Conservation (phyloP, 805 yeast species). For the Maudiozyma turicensis region DNA sequence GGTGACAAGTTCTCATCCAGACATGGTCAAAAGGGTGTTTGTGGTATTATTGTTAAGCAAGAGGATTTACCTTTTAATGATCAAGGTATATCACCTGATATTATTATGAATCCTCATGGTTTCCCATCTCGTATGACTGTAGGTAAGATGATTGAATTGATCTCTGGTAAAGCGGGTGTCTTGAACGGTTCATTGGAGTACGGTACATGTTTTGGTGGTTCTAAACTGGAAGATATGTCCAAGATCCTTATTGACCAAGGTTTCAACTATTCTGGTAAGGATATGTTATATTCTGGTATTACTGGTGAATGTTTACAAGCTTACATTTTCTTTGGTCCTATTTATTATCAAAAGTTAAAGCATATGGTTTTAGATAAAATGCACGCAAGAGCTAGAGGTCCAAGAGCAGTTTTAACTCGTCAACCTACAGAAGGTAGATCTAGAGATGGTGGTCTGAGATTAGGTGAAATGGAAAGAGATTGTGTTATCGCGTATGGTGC, state of each 20-base stretch:
- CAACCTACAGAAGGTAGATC: slow-evolving; percentile 99
- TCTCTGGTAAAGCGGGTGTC: slow-evolving; percentile 97
- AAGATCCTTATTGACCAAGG: slow-evolving; percentile 83
- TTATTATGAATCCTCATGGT: slow-evolving; percentile 98
- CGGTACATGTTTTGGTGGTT: slow-evolving; percentile 98
- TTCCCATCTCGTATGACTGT: slow-evolving; percentile 99
- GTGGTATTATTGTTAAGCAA: slow-evolving; percentile 95
- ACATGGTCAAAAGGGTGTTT: slow-evolving; percentile 98
- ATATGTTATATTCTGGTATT: slow-evolving; percentile 93
- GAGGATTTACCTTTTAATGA: slow-evolving; percentile 96
- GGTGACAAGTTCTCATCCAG: slow-evolving; percentile 97
- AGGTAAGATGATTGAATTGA: slow-evolving; percentile 94
- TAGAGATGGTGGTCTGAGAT: slow-evolving; percentile 96
- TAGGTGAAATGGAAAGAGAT: slow-evolving; percentile 99
- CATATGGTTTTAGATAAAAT: slow-evolving; percentile 98
- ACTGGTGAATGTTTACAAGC: slow-evolving; percentile 97
- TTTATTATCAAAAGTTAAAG: slow-evolving; percentile 93
- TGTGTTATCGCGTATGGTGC: slow-evolving; percentile 99
- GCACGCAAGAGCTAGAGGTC: slow-evolving; percentile 99
- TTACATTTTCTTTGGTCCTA: slow-evolving; percentile 96
- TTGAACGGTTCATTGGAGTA: slow-evolving; percentile 83
- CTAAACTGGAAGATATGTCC: slow-evolving; percentile 93
- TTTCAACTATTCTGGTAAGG: slow-evolving; percentile 91
- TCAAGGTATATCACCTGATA: slow-evolving; percentile 86
- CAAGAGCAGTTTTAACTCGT: slow-evolving; percentile 93